A percentile compares a stretch with the other conserved stretches of the same genome.
These are phyloP conservation scores for Cryphonectria japonica DNA, from an alignment of 2,329 filamentous ascomycete species.

Conservation along the genomic window DNA sequence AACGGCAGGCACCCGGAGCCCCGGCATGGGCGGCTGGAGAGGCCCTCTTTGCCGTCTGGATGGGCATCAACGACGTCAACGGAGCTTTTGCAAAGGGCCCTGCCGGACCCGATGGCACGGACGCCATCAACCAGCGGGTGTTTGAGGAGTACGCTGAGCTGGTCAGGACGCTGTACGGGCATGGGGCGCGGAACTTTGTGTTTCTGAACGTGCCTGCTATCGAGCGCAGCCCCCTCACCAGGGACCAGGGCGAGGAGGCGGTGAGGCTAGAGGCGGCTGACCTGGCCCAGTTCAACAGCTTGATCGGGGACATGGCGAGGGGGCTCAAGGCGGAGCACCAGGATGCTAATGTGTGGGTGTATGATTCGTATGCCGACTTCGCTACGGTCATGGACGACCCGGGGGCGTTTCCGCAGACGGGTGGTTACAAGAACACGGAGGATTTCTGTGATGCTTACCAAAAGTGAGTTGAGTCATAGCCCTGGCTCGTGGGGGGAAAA, in stretches of 20 bases:
- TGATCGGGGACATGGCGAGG: conserved; percentile 46
- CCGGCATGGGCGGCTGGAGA: conserved; percentile 42
- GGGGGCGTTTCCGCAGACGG: conserved; percentile 45
- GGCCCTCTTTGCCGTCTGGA: conserved; percentile 53
- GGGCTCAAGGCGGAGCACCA: conserved; percentile 33
- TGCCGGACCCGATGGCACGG: conserved; percentile 36
- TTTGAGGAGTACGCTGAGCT: conserved; percentile 47
- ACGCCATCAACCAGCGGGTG: conserved; percentile 41
- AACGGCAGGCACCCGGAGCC: conserved; percentile 42
- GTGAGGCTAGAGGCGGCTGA: conserved; percentile 45
- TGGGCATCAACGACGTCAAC: conserved; percentile 60
- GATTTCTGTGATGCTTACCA: conserved; percentile 58
- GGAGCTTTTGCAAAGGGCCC: conserved; percentile 46
- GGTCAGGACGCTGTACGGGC: conserved; percentile 49
- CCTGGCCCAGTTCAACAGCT: conserved; percentile 56
- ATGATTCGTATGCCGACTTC: conserved; percentile 58
- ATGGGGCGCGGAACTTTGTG: conserved; percentile 59
- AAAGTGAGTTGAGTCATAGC: conserved; percentile 49
- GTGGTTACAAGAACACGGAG: conserved; percentile 58
- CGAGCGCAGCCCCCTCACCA: conserved; percentile 55
- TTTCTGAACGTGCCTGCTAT: conserved; percentile 63
- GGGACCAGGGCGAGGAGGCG: conserved; percentile 42
- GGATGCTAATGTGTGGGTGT: conserved; percentile 51
- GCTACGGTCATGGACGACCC: conserved; percentile 57
- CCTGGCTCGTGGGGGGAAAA: too few relatives aligned